Percentiles rank a stretch among this genome's conserved stretches.
These are phyloP conservation scores for Aspergillus eucalypticola DNA, from an alignment of 2,329 filamentous ascomycete species.

Conservation along the genomic window DNA sequence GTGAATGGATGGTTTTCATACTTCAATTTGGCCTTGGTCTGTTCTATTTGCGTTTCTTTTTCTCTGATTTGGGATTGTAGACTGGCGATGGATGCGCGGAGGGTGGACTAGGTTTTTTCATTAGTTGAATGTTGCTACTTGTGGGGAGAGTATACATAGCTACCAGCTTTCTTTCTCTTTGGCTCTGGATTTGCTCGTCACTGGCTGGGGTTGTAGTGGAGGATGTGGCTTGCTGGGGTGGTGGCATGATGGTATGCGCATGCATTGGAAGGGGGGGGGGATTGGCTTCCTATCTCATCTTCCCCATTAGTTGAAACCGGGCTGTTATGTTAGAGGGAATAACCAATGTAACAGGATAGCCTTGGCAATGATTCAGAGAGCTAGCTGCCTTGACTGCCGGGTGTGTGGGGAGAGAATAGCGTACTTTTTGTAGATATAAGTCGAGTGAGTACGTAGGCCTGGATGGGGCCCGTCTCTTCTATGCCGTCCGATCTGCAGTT, in stretches of 20 bases:
- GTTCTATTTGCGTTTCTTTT: conserved; percentile 37
- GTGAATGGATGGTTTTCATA: conserved; percentile 21
- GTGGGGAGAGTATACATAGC: not conserved
- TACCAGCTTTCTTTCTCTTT: conserved; percentile 30
- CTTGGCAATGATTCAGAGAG: not conserved
- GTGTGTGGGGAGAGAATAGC: not conserved
- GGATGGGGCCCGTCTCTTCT: not conserved
- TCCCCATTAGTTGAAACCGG: too few relatives aligned
- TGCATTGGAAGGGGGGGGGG: too few relatives aligned
- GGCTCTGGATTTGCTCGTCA: conserved; percentile 6
- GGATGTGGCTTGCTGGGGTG: not conserved
- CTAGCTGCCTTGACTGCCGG: not conserved
- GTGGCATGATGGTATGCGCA: conserved; percentile 1
- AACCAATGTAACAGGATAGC: too few relatives aligned
- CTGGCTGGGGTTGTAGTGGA: not conserved
- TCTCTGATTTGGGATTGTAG: conserved; percentile 51
- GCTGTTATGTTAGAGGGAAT: too few relatives aligned
- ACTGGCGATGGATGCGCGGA: conserved; percentile 30
- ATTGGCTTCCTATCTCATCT: too few relatives aligned
- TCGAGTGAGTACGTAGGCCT: not conserved
- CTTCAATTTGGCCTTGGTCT: conserved; percentile 38
- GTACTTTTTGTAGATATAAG: not conserved
- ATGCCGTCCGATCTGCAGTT: conserved; percentile 1
- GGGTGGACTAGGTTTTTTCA: conserved; percentile 17
- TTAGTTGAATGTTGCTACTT: not conserved